Conservation (phyloP, 108 stramenopile species). For the Asterionellopsis glacialis region DNA sequence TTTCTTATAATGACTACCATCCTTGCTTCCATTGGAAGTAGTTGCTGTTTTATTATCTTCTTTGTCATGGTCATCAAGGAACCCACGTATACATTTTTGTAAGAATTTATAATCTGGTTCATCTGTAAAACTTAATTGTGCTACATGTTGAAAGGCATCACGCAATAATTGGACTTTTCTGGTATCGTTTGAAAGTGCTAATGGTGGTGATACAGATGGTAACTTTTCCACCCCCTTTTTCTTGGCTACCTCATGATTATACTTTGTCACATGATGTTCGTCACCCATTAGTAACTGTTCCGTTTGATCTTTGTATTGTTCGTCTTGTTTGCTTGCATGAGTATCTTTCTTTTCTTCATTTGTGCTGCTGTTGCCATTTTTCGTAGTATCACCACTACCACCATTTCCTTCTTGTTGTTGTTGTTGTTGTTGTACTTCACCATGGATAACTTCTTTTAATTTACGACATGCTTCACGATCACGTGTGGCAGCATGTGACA, state of each 20-base stretch:
- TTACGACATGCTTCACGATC: constrained; percentile 65
- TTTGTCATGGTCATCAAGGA: constrained; percentile 27
- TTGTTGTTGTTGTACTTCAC: constrained; percentile 43
- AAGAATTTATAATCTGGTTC: constrained; percentile 75
- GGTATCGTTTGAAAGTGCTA: constrained; percentile 50
- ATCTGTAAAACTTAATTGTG: constrained; percentile 52
- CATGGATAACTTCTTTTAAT: constrained; percentile 71
- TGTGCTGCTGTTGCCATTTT: no score
- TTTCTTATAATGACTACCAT: background rate
- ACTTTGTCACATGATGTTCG: constrained; percentile 66
- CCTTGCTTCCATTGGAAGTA: constrained; percentile 1
- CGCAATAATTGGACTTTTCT: constrained; percentile 48
- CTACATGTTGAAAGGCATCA: constrained; percentile 69
- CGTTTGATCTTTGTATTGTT: constrained; percentile 27
- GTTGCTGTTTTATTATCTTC: background rate
- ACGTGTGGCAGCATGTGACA: constrained; percentile 70
- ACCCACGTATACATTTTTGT: constrained; percentile 54
- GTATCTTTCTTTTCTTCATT: no score
- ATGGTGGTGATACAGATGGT: constrained; percentile 44
- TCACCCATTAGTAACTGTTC: constrained; percentile 65
- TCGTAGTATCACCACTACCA: constrained; percentile 12
- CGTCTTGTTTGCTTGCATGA: no score
- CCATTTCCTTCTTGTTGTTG: no score
- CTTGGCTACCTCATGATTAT: constrained; percentile 18
- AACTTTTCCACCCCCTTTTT: background rate